Evolutionary conservation across 2,329 filamentous ascomycete genomes (phyloP).

Genomic region (Phialophora tarda): DNA sequence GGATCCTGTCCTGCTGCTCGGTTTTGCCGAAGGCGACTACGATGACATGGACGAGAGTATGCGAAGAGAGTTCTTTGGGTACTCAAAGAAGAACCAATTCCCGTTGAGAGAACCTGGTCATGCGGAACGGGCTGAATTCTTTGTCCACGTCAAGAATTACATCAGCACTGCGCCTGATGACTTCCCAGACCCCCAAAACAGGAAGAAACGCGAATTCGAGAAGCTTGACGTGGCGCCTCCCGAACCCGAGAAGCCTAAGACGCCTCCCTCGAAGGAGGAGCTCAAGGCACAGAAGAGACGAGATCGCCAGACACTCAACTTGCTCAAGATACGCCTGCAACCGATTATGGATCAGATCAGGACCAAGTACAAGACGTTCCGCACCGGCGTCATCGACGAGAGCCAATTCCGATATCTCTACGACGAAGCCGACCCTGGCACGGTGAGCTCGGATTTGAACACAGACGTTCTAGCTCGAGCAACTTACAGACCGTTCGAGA

Average conservation of each 20-base stretch:
- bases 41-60: constrained; percentile 68
- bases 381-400: constrained; percentile 77
- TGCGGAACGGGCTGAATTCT: constrained; percentile 74
- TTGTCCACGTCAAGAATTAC: constrained; percentile 73
- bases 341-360: constrained; percentile 98
- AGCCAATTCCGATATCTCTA: constrained; percentile 78
- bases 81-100: constrained; percentile 77
- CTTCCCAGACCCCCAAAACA: constrained; percentile 83
- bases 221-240: constrained; percentile 75
- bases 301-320: constrained; percentile 82
- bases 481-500: constrained; percentile 74
- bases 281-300: constrained; percentile 78
- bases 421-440: constrained; percentile 76
- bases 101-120: constrained; percentile 70
- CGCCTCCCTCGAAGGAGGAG: constrained; percentile 75
- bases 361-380: constrained; percentile 84
- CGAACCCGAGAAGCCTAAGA: constrained; percentile 66
- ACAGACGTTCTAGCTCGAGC: constrained; percentile 61
- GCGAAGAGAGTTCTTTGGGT: constrained; percentile 81
- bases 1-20: constrained; percentile 85
- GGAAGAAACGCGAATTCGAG: constrained; percentile 84
- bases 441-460: constrained; percentile 65
- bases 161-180: constrained; percentile 79
- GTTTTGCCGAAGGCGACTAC: constrained; percentile 79
- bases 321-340: constrained; percentile 86